Evolutionary conservation across 345 rosid genomes (phyloP), one percentile per base, ranked within the genome.

Genomic region (Melaleuca alternifolia): DNA sequence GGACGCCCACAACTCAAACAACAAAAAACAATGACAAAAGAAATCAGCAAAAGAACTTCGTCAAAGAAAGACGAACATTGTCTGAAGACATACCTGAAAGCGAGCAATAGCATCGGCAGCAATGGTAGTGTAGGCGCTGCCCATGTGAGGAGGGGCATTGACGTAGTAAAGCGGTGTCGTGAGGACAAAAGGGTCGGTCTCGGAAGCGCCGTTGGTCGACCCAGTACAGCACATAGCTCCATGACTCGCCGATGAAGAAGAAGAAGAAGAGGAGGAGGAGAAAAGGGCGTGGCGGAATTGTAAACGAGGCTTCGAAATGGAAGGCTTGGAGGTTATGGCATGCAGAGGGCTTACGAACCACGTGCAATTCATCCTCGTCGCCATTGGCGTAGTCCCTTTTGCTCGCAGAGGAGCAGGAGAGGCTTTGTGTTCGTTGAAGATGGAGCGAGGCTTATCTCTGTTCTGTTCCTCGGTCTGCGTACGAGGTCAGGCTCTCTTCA

Each of bases 121-220:
- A 28, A 97, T 96, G 84, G 99, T 97, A 71, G 98, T 95, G 92
- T 97, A 97, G 51, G 99, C 99, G 88, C 99, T 96, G 46, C 99
- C 99, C 99, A 97, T 97, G 85, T 96, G 99, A 30, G 99, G 99
- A 94, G 99, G 98, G 89, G 99, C 99, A 93, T 97, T 97, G 7
- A 97, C 98, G 90, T 97, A 97, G 91, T 95, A 97, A 91, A 97
- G 98, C 8, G 98, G 99, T 87, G 99, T 96, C 4, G 99, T 94
- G 86, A 97, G 93, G 87, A 97, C 95, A 89, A 94, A 96, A 61
- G 93, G 91, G 62, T 92, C 92, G 13, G 13, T n/a, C 6, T 87
- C 87, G 4, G 91, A 85, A 20, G 90, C 91, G 12, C 77, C 88
- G 54, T 85, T 89, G 94, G 87, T 86, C 16, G 91, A 84, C 88